phyloP scores from a whole-genome alignment of 116 monocot species.

The Zostera marina region DNA sequence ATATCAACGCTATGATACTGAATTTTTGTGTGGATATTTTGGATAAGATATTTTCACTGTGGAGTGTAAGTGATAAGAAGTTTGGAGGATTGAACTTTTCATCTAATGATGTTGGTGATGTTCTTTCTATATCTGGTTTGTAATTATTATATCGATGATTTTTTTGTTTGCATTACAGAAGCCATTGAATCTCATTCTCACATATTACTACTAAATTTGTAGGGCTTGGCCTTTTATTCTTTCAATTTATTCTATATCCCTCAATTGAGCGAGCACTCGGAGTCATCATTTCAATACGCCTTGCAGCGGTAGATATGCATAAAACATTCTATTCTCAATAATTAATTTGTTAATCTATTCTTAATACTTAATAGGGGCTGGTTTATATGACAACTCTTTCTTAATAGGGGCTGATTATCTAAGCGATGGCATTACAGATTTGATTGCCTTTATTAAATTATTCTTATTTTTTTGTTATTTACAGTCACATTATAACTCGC shows the following conservation, averaged over 20 bases:
- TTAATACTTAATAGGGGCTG: too few relatives aligned
- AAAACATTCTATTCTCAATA: background rate
- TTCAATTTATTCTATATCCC: conserved; percentile 57
- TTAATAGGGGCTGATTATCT: too few relatives aligned
- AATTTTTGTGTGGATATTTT: background rate
- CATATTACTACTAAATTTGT: background rate
- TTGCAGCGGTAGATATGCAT: conserved; percentile 28
- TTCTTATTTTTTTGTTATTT: too few relatives aligned
- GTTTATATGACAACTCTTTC: too few relatives aligned
- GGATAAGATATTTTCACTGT: conserved; percentile 60
- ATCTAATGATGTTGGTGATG: conserved; percentile 51
- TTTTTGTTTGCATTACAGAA: background rate
- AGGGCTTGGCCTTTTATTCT: conserved; percentile 64
- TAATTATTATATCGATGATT: background rate
- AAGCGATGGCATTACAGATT: too few relatives aligned
- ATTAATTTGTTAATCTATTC: too few relatives aligned
- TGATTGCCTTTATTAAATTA: too few relatives aligned
- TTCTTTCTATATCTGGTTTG: conserved; percentile 67
- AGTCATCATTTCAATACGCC: conserved; percentile 26
- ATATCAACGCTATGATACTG: background rate
- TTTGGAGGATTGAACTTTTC: conserved; percentile 74
- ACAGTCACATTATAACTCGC: too few relatives aligned
- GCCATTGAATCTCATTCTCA: too few relatives aligned
- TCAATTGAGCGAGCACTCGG: conserved; percentile 29
- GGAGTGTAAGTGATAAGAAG: conserved; percentile 58